These are phyloP conservation scores for Chaetomiaceae sp. DNA, from an alignment of 2,329 filamentous ascomycete genomes.

Conservation along the genomic window DNA sequence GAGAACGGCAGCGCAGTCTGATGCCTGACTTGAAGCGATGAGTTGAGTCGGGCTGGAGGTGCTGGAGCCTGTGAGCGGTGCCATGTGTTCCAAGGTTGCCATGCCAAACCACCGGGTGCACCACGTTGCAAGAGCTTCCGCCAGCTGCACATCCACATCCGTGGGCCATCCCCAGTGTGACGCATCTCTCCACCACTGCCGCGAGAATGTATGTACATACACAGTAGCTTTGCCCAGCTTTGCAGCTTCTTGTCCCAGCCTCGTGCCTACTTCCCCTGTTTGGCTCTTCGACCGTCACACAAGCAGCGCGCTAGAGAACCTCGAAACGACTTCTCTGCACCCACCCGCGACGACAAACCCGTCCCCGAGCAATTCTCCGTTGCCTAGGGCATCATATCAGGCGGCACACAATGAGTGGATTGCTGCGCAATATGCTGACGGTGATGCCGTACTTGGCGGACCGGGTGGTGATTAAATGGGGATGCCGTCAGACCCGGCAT, in stretches of 20 bases:
- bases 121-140: background rate
- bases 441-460: background rate
- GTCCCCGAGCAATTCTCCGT: background rate
- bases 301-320: background rate
- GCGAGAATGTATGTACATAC: no score
- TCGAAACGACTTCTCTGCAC: background rate
- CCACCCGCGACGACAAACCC: background rate
- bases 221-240: no score
- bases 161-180: no score
- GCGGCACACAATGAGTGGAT: background rate
- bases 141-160: background rate
- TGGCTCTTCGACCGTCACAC: background rate
- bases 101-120: background rate
- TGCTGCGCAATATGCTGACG: background rate
- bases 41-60: background rate
- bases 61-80: background rate
- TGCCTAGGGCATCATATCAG: background rate
- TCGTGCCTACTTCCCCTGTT: no score
- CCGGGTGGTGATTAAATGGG: background rate
- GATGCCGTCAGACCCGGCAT: background rate
- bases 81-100: slow-evolving; percentile 1
- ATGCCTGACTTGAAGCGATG: background rate
- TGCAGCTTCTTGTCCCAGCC: background rate
- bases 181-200: background rate
- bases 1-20: background rate